A percentile compares a stretch with the other conserved stretches of the same genome.
These are phyloP conservation scores for Candida khao-thaluensis DNA, from an alignment of 805 yeast genomes.

Conservation along the genomic window DNA sequence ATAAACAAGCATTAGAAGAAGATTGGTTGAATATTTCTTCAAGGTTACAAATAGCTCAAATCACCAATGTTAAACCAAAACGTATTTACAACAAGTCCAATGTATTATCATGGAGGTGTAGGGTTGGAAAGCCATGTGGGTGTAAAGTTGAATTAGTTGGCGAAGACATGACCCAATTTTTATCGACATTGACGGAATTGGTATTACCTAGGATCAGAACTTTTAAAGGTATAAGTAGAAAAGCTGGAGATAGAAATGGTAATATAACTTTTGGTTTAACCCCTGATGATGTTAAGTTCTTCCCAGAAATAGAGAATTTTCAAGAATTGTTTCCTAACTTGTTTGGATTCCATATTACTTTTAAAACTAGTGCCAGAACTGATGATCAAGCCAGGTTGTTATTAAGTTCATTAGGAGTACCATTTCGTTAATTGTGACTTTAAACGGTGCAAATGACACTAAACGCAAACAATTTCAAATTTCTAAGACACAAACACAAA, in stretches of 20 bases:
- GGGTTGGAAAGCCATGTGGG: slow-evolving; percentile 90
- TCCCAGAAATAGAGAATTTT: slow-evolving; percentile 92
- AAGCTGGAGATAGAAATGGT: slow-evolving; percentile 82
- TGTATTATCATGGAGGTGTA: slow-evolving; percentile 80
- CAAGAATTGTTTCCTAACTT: slow-evolving; percentile 87
- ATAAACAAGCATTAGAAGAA: slow-evolving; percentile 65
- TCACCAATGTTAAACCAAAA: slow-evolving; percentile 85
- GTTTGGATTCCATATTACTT: slow-evolving; percentile 80
- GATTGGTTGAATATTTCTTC: slow-evolving; percentile 75
- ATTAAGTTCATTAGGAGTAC: slow-evolving; percentile 78
- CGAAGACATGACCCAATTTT: slow-evolving; percentile 78
- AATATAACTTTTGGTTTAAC: slow-evolving; percentile 81
- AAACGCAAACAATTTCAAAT: no score
- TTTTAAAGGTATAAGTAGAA: slow-evolving; percentile 72
- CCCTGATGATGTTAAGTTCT: slow-evolving; percentile 71
- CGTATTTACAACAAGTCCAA: slow-evolving; percentile 73
- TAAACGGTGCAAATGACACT: no score
- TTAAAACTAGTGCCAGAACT: slow-evolving; percentile 86
- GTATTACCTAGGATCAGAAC: slow-evolving; percentile 92
- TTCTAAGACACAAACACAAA: no score
- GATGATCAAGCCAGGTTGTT: slow-evolving; percentile 87
- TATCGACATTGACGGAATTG: slow-evolving; percentile 82
- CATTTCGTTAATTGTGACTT: slow-evolving; percentile 49
- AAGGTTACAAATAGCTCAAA: slow-evolving; percentile 79
- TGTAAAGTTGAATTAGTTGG: slow-evolving; percentile 79